phyloP scores from a whole-genome alignment of 2,329 filamentous ascomycete genomes.

The Fusarium chlamydosporum region DNA sequence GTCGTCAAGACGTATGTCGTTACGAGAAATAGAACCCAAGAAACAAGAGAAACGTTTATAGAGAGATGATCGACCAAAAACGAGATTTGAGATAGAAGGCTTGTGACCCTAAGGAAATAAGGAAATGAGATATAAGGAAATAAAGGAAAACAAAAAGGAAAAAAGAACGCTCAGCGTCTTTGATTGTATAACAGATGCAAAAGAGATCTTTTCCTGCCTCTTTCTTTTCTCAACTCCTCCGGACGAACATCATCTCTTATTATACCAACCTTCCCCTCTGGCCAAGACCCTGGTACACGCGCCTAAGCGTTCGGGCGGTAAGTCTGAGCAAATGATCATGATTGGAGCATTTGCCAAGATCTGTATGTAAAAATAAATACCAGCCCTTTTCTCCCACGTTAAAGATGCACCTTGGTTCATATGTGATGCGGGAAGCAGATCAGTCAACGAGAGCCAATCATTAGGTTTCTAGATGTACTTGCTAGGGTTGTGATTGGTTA shows the following conservation, averaged over 20 bases:
- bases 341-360: constrained; percentile 34
- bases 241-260: constrained; percentile 45
- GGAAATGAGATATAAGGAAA: constrained; percentile 47
- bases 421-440: constrained; percentile 38
- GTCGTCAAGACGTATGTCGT: constrained; percentile 35
- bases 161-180: constrained; percentile 45
- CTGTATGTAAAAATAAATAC: constrained; percentile 40
- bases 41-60: constrained; percentile 29
- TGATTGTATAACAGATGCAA: constrained; percentile 39
- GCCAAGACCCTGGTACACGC: constrained; percentile 27
- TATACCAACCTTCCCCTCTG: constrained; percentile 45
- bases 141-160: constrained; percentile 26
- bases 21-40: constrained; percentile 34
- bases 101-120: constrained; percentile 45
- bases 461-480: constrained; percentile 11
- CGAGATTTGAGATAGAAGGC: constrained; percentile 20
- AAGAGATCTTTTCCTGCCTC: constrained; percentile 40
- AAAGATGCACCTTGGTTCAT: constrained; percentile 30
- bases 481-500: constrained; percentile 38
- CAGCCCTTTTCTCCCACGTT: constrained; percentile 28
- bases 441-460: constrained; percentile 35
- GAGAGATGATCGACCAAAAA: constrained; percentile 23
- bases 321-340: constrained; percentile 22
- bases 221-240: constrained; percentile 25
- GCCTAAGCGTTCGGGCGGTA: constrained; percentile 34